A percentile compares a stretch with the other conserved stretches of the same genome.
These are phyloP conservation scores for Cerioporus squamosus DNA, from an alignment of 1,284 basidiomycete genomes.

Conservation along the genomic window DNA sequence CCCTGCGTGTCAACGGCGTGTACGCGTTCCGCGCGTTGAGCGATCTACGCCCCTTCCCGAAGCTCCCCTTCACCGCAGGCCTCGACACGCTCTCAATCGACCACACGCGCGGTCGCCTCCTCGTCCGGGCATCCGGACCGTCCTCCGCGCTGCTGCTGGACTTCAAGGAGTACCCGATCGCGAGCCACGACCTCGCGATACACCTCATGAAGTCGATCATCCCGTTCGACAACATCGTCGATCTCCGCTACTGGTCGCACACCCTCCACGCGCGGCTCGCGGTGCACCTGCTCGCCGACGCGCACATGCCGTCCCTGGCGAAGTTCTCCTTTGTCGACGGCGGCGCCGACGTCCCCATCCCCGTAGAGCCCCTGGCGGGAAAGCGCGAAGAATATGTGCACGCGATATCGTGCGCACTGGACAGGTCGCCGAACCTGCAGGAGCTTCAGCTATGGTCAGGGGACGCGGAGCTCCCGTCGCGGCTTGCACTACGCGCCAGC, in stretches of 20 bases:
- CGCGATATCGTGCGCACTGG: neutral
- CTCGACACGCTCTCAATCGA: constrained; percentile 19
- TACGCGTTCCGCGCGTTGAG: constrained; percentile 18
- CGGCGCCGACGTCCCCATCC: neutral
- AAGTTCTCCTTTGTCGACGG: neutral
- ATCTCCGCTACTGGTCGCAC: constrained; percentile 5
- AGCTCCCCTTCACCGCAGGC: constrained; percentile 12
- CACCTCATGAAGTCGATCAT: constrained; percentile 8
- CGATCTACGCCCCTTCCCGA: constrained; percentile 18
- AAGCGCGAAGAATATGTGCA: neutral
- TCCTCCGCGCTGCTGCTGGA: constrained; percentile 16
- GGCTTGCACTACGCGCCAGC: neutral
- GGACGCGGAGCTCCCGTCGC: neutral
- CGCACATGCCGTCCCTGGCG: constrained; percentile 3
- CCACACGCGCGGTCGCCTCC: neutral
- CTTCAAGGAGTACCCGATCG: constrained; percentile 3
- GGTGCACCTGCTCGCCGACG: constrained; percentile 5
- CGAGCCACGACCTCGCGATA: neutral
- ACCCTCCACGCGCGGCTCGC: constrained; percentile 4
- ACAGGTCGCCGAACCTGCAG: neutral
- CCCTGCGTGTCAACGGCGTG: constrained; percentile 10
- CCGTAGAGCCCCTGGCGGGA: neutral
- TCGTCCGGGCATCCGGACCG: constrained; percentile 12
- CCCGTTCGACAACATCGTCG: constrained; percentile 9
- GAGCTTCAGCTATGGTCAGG: neutral